A percentile compares a stretch with the other conserved stretches of the same genome.
Conservation (phyloP, 306 rosid genomes). For the Spatholobus suberectus region DNA sequence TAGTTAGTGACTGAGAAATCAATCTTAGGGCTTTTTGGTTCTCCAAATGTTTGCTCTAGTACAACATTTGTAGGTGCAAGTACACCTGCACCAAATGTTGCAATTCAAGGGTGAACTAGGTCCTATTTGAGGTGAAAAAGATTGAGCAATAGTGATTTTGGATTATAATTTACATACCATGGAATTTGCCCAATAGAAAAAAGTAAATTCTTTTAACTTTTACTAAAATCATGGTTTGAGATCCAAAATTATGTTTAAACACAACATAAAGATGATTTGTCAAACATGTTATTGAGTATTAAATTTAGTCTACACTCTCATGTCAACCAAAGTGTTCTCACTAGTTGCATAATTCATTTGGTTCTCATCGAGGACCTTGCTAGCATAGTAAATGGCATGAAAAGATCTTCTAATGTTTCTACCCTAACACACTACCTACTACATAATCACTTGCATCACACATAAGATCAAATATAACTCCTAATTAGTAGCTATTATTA, state of each 20-base stretch:
- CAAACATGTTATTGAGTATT: neutral
- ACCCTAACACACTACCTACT: no score
- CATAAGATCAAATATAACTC: no score
- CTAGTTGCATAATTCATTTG: no score
- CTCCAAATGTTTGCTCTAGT: neutral
- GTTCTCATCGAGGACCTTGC: no score
- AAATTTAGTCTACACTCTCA: neutral
- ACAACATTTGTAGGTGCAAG: neutral
- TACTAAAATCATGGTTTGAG: no score
- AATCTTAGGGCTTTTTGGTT: neutral
- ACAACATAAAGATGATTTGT: neutral
- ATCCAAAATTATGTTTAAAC: no score
- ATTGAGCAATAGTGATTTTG: neutral
- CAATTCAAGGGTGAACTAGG: neutral
- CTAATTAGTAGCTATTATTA: no score
- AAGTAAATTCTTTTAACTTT: no score
- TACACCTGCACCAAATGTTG: neutral
- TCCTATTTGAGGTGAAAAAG: neutral
- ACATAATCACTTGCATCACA: no score
- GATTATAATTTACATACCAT: neutral
- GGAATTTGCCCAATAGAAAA: neutral
- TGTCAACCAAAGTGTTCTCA: no score
- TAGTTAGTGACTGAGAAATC: neutral
- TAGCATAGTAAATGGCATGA: no score
- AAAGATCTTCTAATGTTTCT: no score